Percentiles rank a stretch among this genome's conserved stretches.
Conservation (phyloP, 495 filamentous ascomycete genomes). For the Xylaria intraflava region DNA sequence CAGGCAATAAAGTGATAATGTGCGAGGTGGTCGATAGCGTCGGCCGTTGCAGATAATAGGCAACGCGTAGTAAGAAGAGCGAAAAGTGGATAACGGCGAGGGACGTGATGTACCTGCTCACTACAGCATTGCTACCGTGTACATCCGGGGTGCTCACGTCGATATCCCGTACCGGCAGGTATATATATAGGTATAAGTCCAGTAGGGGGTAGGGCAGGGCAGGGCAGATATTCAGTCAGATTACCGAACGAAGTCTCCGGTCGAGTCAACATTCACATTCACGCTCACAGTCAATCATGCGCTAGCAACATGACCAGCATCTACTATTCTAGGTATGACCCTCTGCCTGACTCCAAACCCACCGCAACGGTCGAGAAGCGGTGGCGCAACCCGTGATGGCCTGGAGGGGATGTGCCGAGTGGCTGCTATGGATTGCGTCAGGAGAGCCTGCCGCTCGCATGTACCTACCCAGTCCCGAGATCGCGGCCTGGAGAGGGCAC, state of each 20-base stretch:
- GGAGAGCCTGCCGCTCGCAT: conserved; percentile 3
- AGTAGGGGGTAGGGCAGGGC: too few species aligned
- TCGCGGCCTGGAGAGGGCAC: background rate
- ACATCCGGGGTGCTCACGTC: too few species aligned
- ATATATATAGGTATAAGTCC: too few species aligned
- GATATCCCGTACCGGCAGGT: too few species aligned
- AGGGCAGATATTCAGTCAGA: too few species aligned
- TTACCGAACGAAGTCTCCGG: too few species aligned
- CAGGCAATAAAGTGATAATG: background rate
- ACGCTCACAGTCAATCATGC: background rate
- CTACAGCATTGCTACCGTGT: too few species aligned
- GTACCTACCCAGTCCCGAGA: background rate
- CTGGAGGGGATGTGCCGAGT: background rate
- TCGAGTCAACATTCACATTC: background rate
- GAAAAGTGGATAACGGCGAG: background rate
- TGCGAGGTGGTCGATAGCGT: background rate
- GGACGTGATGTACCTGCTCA: background rate
- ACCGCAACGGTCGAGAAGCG: too few species aligned
- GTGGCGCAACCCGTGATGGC: background rate
- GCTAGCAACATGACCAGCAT: background rate
- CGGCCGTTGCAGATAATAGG: too few species aligned
- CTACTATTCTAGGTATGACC: background rate
- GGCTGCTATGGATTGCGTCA: background rate
- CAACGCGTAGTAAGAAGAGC: background rate
- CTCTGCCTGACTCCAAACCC: too few species aligned